Evolutionary conservation across 116 monocot species (phyloP), one percentile per base, ranked within the genome.

Genomic region (Dioscorea cayenensis): DNA sequence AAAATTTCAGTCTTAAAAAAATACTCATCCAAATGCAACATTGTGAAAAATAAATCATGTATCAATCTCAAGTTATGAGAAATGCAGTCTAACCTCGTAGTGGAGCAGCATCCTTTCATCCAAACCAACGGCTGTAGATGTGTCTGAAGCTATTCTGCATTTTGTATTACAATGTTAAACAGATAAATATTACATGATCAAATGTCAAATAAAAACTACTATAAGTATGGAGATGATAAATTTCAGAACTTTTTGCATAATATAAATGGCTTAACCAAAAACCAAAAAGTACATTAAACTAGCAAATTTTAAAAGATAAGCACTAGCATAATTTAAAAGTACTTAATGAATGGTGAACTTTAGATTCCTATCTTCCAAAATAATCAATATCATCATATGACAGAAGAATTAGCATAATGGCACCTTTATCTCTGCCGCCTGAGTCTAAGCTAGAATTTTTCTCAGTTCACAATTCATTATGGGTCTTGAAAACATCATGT

Each of bases 61-160:
- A 43, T 43, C 0, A 8, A 43, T 43, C 43, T 43, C 43, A 43
- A 43, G 7, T 11, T 43, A 43, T 43, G 43, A 3, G 28, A 23
- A 27, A 28, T 60, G 61, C 9, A 4, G 5, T 14, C 21, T 66
- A 78, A 90, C 96, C 85, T 99, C 97, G 35, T 49, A 75, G 66
- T 97, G 97, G 51, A 97, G 88, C 72, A 97, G 55, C 97, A 97
- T 93, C 72, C 93, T 93, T 65, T 97, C 93, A 78, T 97, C 97
- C 82, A 93, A 97, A 71, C 90, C 92, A 83, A 97, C 77, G 28
- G 83, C 90, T 49, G 92, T 90, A 66, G 72, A 73, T 27, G 27
- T 17, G 59, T 72, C 69, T 70, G 63, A 62, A 60, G 69, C 77
- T 67, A 73, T 62, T 67, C 84, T 87, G 77, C 75, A 59, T 59